Base-by-base conservation (phyloP, 2,329 filamentous ascomycete species). In the Colletotrichum sp. region DNA sequence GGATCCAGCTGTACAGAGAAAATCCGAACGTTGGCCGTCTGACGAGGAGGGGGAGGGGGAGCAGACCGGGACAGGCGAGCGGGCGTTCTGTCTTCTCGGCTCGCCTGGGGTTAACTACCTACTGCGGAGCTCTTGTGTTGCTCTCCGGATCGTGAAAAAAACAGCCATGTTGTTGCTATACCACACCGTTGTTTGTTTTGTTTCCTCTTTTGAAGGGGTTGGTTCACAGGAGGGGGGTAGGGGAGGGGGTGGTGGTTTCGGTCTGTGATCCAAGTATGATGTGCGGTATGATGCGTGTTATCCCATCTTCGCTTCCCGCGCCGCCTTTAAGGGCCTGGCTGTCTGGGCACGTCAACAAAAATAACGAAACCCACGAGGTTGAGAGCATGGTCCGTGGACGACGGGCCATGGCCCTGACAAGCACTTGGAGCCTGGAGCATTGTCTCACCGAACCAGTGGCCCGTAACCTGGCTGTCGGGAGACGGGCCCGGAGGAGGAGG, bases 11-110 rank as follows among this genome's bases (percentile, higher is more conserved):
- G 26, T 48, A 18, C 18, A 34, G 59, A 48, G 18, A 7, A 59
- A 44, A 68, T 72, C 39, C 57, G 73, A 68, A 73, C 69, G n/a
- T 34, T 36, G 57, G 64, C 30, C 59, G 70, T 76, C 71, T 74
- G 71, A 75, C 74, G 39, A 22, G 28, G 73, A 62, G 74, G 70
- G 63, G 55, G 10, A 22, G 44, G 44, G 44, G n/a, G n/a, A 52
- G 22, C 18, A 68, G 59, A 60, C 74, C 74, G 70, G 65, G 59
- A 65, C 59, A 22, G 39, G 28, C 64, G n/a, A 15, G 34, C 52
- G 10, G 44, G 55, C 30, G 22, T 26, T 39, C 16, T 28, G 63
- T 32, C 34, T 24, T 63, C 57, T 59, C 64, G 63, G 57, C 70
- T 62, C 59, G 63, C 30, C n/a, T 30, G 60, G 68, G 28, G 18